Evolutionary conservation across 179 eudicot genomes (phyloP).

Genomic region (Silene noctiflora): DNA sequence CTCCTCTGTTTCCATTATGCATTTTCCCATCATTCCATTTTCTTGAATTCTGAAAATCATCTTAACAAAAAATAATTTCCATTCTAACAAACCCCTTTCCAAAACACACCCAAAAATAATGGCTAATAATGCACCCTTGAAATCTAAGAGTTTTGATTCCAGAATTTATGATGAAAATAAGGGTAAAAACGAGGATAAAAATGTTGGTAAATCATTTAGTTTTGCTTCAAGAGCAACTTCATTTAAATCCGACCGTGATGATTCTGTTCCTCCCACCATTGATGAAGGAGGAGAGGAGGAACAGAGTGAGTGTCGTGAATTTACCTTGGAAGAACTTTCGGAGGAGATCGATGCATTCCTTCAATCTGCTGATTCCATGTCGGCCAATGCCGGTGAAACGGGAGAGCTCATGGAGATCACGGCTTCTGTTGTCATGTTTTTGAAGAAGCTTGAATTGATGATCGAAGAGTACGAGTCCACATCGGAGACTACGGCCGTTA

Average conservation of each 20-base stretch:
- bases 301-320: conserved; percentile 6
- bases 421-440: conserved; percentile 37
- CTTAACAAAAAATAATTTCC: background rate
- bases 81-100: background rate
- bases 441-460: conserved; percentile 44
- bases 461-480: conserved; percentile 45
- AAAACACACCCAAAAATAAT: conserved; percentile 16
- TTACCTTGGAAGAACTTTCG: conserved; percentile 36
- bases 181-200: conserved; percentile 8
- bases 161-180: conserved; percentile 21
- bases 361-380: conserved; percentile 12
- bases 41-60: background rate
- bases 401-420: conserved; percentile 41
- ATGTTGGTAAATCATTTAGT: conserved; percentile 29
- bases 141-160: conserved; percentile 30
- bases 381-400: background rate
- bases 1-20: conserved; percentile 18
- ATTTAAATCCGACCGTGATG: conserved; percentile 3
- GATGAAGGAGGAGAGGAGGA: conserved; percentile 18
- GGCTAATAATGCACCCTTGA: conserved; percentile 28
- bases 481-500: conserved; percentile 20
- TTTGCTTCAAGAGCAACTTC: conserved; percentile 19
- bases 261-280: background rate
- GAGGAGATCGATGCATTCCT: conserved; percentile 50
- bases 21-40: background rate